A percentile compares a stretch with the other conserved stretches of the same genome.
These are phyloP conservation scores for Adansonia grandidieri DNA, from an alignment of 441 rosid genomes.

Conservation along the genomic window DNA sequence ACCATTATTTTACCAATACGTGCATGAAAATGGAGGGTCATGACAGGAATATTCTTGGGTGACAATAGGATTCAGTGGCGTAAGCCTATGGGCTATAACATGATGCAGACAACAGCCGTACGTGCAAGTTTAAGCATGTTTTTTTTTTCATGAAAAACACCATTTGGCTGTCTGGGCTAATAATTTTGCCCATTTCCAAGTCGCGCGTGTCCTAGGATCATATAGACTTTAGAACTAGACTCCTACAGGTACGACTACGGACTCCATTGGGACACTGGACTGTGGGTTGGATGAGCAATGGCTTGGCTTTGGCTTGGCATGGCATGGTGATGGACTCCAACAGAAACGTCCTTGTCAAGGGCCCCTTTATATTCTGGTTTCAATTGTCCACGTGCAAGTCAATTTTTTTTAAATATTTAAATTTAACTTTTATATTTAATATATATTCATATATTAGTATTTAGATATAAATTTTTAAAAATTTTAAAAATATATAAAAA, in stretches of 20 bases:
- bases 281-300: not conserved
- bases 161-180: not conserved
- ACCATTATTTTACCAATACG: not conserved
- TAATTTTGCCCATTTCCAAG: not conserved
- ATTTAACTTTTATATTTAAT: too few relatives aligned
- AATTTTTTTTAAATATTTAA: too few relatives aligned
- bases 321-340: not conserved
- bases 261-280: not conserved
- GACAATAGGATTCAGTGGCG: not conserved
- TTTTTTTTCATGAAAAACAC: not conserved
- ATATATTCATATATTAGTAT: too few relatives aligned
- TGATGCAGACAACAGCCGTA: not conserved
- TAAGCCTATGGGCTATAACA: not conserved
- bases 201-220: not conserved
- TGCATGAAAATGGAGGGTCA: not conserved
- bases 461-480: too few relatives aligned
- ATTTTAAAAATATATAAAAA: too few relatives aligned
- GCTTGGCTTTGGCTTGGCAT: too few relatives aligned
- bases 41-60: not conserved
- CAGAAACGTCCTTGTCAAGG: not conserved
- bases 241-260: not conserved
- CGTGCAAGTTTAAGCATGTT: not conserved
- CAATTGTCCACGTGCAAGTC: too few relatives aligned
- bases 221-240: not conserved
- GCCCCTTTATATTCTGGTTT: too few relatives aligned